phyloP scores from a whole-genome alignment of 306 rosid species.

The Citrullus amarus region DNA sequence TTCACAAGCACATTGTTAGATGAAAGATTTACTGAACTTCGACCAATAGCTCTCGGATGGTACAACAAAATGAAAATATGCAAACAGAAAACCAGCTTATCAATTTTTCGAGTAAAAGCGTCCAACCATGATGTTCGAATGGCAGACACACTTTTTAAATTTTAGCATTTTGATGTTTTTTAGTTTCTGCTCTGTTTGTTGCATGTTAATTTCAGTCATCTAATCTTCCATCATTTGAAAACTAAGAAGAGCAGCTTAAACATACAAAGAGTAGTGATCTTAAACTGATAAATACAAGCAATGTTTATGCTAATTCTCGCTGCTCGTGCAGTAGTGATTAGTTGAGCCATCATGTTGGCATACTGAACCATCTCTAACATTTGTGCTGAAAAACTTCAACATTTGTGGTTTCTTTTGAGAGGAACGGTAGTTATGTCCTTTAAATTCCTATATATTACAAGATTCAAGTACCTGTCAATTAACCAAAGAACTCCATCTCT shows the following conservation, averaged over 20 bases:
- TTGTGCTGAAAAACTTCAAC: not conserved
- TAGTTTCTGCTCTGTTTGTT: not conserved
- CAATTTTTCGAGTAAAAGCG: not conserved
- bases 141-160: not conserved
- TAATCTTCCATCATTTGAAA: not conserved
- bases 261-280: not conserved
- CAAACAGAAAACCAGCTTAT: not conserved
- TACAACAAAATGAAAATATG: not conserved
- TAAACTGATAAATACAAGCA: not conserved
- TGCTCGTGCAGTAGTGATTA: conserved; percentile 49
- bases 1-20: not conserved
- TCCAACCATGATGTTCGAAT: not conserved
- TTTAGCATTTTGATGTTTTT: not conserved
- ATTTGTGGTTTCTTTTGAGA: not conserved
- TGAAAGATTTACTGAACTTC: not conserved
- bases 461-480: conserved; percentile 69
- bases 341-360: conserved; percentile 61
- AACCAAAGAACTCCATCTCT: conserved; percentile 99
- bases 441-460: not conserved
- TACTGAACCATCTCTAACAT: conserved; percentile 37
- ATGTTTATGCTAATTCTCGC: conserved; percentile 26
- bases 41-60: not conserved
- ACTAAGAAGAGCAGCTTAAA: not conserved
- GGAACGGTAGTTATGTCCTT: not conserved
- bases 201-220: not conserved